A percentile compares a stretch with the other conserved stretches of the same genome.
Conservation (phyloP, 108 stramenopile species). For the Pseudonitzschia multiseries region DNA sequence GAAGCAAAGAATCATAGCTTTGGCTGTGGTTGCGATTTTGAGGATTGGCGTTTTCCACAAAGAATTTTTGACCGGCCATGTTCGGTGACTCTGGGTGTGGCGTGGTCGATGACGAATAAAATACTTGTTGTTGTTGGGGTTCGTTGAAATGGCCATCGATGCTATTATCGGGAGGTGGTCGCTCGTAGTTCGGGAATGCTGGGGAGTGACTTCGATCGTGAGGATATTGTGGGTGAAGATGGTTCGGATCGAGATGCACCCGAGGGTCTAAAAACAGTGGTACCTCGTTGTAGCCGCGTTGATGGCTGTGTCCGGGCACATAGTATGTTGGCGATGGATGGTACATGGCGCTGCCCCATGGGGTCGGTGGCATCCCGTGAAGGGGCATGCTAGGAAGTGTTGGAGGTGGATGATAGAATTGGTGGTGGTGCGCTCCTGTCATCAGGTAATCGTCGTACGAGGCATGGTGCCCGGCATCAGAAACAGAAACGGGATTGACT, state of each 20-base stretch:
- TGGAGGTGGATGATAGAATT: not conserved
- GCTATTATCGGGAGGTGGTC: not conserved
- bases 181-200: not conserved
- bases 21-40: constrained; percentile 9
- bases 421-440: not conserved
- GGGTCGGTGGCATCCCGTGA: not conserved
- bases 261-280: not conserved
- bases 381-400: not conserved
- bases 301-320: not conserved
- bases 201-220: not conserved
- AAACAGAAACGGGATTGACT: not conserved
- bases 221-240: constrained; percentile 2
- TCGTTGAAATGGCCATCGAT: not conserved
- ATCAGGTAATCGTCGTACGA: not conserved
- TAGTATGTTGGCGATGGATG: not conserved
- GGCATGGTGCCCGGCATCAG: not conserved
- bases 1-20: constrained; percentile 7
- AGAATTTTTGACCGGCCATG: not conserved
- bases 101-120: not conserved
- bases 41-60: not conserved
- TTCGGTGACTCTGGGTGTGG: not conserved
- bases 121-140: not conserved
- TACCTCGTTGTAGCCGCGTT: constrained; percentile 4
- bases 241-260: not conserved
- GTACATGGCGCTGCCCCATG: not conserved